Evolutionary conservation across 495 filamentous ascomycete genomes (phyloP), one percentile per base, ranked within the genome.

Genomic region (Penicillium salamii): DNA sequence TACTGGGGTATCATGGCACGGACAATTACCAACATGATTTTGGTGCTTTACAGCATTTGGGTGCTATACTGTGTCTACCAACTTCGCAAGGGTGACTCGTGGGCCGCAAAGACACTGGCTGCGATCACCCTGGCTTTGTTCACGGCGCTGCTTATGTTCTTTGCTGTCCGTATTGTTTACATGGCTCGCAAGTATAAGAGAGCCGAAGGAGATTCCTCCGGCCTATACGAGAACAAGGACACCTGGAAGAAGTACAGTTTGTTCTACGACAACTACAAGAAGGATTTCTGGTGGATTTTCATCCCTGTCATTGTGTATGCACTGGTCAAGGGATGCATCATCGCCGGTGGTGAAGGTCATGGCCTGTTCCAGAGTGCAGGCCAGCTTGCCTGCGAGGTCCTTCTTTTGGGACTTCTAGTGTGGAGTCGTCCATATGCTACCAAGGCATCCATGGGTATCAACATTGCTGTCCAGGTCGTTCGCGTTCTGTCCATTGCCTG

Each of bases 31-130:
- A 87, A 89, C 56, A 74, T 98, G 77, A 91, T 98, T 55, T 79
- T 98, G 41, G 71, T 97, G 20, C 78, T 98, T 2, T 98, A 98
- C 68, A 90, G 92, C 37, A 80, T 96, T 35, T 98, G 93, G 93
- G 88, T 90, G 5, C 72, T 98, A 19, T 98, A 96, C 64, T 97
- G 93, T 66, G 79, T 98, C 50, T 97, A 91, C 68, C 92, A 98
- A 63, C 91, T 97, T 60, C 92, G 83, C 3, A 82, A 83, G 29
- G 93, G 93, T 42, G 93, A 98, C 69, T 97, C 92, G 1, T 98
- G 95, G 91, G 93, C 87, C 9, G 92, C 91, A 26, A 93, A 96
- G 64, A 31, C 80, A 1, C 82, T 98, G 29, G 93, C 93, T 7
- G 92, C 76, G 29, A 65, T 96, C 15, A 97, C 91, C 0, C 79